These are phyloP conservation scores for Aspergillus calidoustus DNA, from an alignment of 2,329 filamentous ascomycete species.

Conservation along the genomic window DNA sequence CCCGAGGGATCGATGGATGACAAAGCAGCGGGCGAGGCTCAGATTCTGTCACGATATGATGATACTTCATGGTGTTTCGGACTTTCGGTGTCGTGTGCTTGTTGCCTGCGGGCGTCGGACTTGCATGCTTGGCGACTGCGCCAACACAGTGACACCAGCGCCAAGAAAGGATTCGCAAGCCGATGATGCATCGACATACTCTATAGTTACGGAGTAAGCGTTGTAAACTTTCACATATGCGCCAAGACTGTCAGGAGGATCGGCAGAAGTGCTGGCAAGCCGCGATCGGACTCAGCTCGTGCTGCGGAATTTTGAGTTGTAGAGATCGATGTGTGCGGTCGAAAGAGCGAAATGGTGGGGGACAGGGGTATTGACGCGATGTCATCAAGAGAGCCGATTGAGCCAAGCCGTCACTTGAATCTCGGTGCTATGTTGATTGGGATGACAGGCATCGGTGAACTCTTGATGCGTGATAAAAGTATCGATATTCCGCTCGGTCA, in stretches of 20 bases:
- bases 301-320: not conserved
- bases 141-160: slow-evolving; percentile 28
- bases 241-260: slow-evolving; percentile 11
- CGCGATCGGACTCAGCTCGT: slow-evolving; percentile 18
- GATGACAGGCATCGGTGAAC: slow-evolving; percentile 59
- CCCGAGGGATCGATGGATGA: slow-evolving; percentile 30
- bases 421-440: slow-evolving; percentile 61
- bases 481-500: slow-evolving; percentile 44
- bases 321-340: not conserved
- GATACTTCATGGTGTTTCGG: not conserved
- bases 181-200: slow-evolving; percentile 3
- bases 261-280: slow-evolving; percentile 24
- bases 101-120: slow-evolving; percentile 11
- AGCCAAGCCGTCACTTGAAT: slow-evolving; percentile 77
- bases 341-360: not conserved
- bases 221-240: not conserved
- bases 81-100: not conserved
- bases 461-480: slow-evolving; percentile 40
- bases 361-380: not conserved
- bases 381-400: slow-evolving; percentile 67
- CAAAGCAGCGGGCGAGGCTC: not conserved
- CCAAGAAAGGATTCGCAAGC: slow-evolving; percentile 28
- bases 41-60: not conserved
- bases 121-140: slow-evolving; percentile 25
- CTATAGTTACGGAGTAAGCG: not conserved